Conservation (phyloP, 2,329 filamentous ascomycete genomes). For the Corinectria fuckeliana region DNA sequence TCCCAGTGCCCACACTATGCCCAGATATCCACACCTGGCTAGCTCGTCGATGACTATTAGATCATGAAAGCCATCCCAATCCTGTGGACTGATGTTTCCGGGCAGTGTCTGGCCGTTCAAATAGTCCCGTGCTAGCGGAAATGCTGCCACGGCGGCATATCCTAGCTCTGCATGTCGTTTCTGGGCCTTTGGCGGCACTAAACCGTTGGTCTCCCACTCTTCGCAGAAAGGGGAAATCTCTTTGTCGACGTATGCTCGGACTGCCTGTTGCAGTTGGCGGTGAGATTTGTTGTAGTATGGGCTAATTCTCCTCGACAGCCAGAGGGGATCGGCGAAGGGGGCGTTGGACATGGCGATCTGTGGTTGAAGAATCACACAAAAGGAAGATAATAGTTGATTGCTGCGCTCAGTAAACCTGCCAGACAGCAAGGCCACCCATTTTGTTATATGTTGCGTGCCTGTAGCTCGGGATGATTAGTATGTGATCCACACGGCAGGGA, state of each 20-base stretch:
- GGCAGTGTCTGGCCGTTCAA: background rate
- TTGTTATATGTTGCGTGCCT: background rate
- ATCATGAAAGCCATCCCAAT: conserved; percentile 64
- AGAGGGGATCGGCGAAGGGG: conserved; percentile 25
- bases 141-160: conserved; percentile 8
- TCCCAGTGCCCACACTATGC: conserved; percentile 63
- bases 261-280: conserved; percentile 17
- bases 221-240: conserved; percentile 9
- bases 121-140: background rate
- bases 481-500: background rate
- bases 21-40: conserved; percentile 57
- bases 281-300: conserved; percentile 19
- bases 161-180: conserved; percentile 10
- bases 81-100: conserved; percentile 8
- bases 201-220: conserved; percentile 2
- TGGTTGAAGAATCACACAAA: background rate
- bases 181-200: conserved; percentile 11
- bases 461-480: background rate
- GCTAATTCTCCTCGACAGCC: conserved; percentile 16
- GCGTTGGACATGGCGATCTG: conserved; percentile 7
- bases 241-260: conserved; percentile 14
- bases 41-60: conserved; percentile 63
- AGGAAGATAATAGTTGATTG: background rate
- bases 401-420: background rate
- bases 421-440: background rate